Percentiles rank a stretch among this genome's conserved stretches.
Conservation (phyloP, 257 asterid species). For the Voacanga thouarsii region DNA sequence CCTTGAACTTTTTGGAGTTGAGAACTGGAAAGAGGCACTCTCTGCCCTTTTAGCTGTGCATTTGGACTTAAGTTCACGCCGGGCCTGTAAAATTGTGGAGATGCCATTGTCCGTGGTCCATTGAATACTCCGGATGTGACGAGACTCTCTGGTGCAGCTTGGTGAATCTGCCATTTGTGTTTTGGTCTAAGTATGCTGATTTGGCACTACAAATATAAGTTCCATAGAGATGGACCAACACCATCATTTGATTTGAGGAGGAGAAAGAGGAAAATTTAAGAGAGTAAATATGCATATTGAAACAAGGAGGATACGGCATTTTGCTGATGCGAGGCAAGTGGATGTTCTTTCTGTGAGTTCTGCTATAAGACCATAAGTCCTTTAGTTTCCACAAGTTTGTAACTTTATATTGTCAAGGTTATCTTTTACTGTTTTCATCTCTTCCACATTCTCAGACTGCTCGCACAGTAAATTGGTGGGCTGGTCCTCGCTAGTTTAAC, state of each 20-base stretch:
- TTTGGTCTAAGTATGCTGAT: background rate
- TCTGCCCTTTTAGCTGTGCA: background rate
- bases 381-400: background rate
- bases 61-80: background rate
- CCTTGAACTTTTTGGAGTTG: background rate
- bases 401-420: slow-evolving; percentile 8
- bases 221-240: background rate
- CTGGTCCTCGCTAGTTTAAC: background rate
- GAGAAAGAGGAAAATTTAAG: background rate
- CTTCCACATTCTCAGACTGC: background rate
- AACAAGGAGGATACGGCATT: background rate
- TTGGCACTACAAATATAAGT: background rate
- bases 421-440: slow-evolving; percentile 3
- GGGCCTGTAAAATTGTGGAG: background rate
- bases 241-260: background rate
- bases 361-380: background rate
- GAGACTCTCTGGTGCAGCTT: background rate
- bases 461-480: slow-evolving; percentile 1
- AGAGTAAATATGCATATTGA: background rate
- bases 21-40: background rate
- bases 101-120: background rate
- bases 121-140: background rate
- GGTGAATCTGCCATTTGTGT: background rate
- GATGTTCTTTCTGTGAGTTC: background rate
- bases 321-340: background rate